phyloP scores from a whole-genome alignment of 2,329 filamentous ascomycete genomes.

The Alternaria triticimaculans region DNA sequence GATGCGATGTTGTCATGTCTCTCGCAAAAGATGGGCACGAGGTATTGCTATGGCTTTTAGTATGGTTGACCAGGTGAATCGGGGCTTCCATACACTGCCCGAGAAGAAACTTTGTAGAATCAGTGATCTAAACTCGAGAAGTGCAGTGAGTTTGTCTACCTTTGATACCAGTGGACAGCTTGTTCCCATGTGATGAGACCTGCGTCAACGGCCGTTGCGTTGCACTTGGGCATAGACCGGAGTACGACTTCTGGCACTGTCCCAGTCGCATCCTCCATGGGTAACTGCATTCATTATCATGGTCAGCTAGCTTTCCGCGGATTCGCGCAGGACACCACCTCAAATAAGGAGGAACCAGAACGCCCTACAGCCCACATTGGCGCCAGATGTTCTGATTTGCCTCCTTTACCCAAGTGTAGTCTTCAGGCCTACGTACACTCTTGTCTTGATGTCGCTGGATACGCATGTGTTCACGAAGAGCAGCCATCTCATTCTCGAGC shows the following conservation, averaged over 20 bases:
- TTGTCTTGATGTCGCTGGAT: neutral
- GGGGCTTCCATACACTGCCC: constrained; percentile 29
- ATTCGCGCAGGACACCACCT: neutral
- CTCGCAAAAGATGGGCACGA: constrained; percentile 59
- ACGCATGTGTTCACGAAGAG: constrained; percentile 21
- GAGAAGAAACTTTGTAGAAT: constrained; percentile 37
- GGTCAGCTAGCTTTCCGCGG: neutral
- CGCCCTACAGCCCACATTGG: neutral
- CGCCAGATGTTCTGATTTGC: neutral
- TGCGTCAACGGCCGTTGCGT: constrained; percentile 23
- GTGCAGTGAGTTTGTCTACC: constrained; percentile 7
- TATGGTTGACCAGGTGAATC: neutral
- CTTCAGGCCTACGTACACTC: constrained; percentile 2
- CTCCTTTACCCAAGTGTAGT: neutral
- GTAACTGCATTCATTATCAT: neutral
- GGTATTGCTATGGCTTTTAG: constrained; percentile 50
- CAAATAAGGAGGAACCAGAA: neutral
- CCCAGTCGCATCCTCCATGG: neutral
- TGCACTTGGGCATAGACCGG: constrained; percentile 3
- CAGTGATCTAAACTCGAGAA: neutral
- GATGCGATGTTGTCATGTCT: constrained; percentile 55
- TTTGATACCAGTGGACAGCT: constrained; percentile 35
- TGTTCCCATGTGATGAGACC: constrained; percentile 36
- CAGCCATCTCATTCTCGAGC: constrained; percentile 33
- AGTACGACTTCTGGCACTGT: neutral